phyloP scores from a whole-genome alignment of 2,329 filamentous ascomycete species.

The Calonectria leucothoes region DNA sequence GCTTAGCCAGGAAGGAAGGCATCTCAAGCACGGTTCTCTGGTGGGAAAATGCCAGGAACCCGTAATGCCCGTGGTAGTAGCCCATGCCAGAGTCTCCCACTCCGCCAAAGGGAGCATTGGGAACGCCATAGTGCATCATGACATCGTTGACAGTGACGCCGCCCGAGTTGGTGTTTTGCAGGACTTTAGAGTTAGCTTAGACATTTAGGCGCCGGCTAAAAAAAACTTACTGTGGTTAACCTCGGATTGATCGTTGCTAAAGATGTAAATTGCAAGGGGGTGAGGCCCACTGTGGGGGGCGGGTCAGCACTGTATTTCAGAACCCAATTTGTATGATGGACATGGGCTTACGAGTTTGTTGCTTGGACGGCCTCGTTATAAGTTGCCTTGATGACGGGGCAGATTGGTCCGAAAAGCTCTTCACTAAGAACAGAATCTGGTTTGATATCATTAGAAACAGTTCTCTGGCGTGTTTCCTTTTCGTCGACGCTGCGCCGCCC shows the following conservation, averaged over 20 bases:
- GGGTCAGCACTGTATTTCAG: background rate
- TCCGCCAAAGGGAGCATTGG: slow-evolving; percentile 58
- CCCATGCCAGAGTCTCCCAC: slow-evolving; percentile 58
- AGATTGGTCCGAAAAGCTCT: slow-evolving; percentile 48
- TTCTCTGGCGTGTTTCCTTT: too few species aligned
- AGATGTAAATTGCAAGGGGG: slow-evolving; percentile 25
- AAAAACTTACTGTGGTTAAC: background rate
- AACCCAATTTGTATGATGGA: background rate
- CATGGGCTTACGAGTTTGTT: background rate
- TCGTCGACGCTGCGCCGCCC: background rate
- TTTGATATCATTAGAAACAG: background rate
- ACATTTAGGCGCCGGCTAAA: slow-evolving; percentile 26
- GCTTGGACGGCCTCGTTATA: slow-evolving; percentile 2
- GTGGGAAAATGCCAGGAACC: slow-evolving; percentile 51
- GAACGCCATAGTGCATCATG: slow-evolving; percentile 50
- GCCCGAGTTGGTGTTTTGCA: slow-evolving; percentile 49
- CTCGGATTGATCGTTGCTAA: background rate
- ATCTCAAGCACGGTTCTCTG: slow-evolving; percentile 41
- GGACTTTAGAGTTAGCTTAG: background rate
- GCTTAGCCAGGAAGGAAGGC: slow-evolving; percentile 40
- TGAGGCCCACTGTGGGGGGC: background rate
- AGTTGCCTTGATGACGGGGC: slow-evolving; percentile 13
- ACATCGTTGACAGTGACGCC: slow-evolving; percentile 60
- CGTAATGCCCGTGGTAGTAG: slow-evolving; percentile 56
- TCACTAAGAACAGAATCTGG: slow-evolving; percentile 54